A percentile compares a stretch with the other conserved stretches of the same genome.
phyloP scores from a whole-genome alignment of 192 early-diverging fungal species.

The Umbelopsis isabellina region DNA sequence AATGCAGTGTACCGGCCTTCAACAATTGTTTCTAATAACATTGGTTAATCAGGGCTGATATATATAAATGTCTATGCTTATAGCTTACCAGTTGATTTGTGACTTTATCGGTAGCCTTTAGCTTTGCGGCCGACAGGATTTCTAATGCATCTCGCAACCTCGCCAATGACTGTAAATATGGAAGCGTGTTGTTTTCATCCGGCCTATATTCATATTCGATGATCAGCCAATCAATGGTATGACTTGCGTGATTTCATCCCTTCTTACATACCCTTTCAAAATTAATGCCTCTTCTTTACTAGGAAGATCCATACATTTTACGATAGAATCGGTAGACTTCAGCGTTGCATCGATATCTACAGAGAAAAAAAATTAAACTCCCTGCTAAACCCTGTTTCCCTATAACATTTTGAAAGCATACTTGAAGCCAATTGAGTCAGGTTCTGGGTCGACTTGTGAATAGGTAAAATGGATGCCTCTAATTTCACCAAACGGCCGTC shows the following conservation, averaged over 20 bases:
- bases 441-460: slow-evolving; percentile 75
- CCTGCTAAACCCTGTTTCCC: background rate
- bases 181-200: slow-evolving; percentile 52
- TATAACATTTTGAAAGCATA: slow-evolving; percentile 39
- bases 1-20: slow-evolving; percentile 56
- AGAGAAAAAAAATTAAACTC: background rate
- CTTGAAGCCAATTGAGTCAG: slow-evolving; percentile 75
- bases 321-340: slow-evolving; percentile 59
- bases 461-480: slow-evolving; percentile 79
- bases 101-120: slow-evolving; percentile 48
- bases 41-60: background rate
- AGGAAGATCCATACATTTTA: slow-evolving; percentile 70
- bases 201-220: slow-evolving; percentile 41
- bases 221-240: background rate
- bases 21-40: slow-evolving; percentile 47
- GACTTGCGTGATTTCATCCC: background rate
- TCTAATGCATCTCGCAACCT: slow-evolving; percentile 55
- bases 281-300: slow-evolving; percentile 68
- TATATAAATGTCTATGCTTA: too few relatives aligned
- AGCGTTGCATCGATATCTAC: slow-evolving; percentile 73
- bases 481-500: slow-evolving; percentile 72
- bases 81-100: slow-evolving; percentile 45
- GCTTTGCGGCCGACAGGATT: slow-evolving; percentile 34
- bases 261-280: slow-evolving; percentile 57
- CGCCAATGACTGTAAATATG: slow-evolving; percentile 63